phyloP scores from a whole-genome alignment of 495 filamentous ascomycete species.

The Opeltia flavorubescens region DNA sequence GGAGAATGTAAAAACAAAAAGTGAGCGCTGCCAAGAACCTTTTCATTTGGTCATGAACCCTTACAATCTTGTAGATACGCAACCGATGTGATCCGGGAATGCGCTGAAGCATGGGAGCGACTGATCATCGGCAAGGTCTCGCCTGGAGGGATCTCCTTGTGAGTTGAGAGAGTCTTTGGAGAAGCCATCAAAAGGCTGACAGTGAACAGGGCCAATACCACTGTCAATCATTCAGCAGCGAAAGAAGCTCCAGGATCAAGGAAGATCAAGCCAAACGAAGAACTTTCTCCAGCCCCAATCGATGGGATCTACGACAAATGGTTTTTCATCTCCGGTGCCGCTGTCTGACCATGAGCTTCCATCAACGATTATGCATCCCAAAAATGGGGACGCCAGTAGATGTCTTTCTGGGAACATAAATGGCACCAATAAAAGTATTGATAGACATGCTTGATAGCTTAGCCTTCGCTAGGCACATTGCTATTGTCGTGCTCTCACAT shows the following conservation, averaged over 20 bases:
- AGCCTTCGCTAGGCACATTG: too few species aligned
- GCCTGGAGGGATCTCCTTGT: constrained; percentile 68
- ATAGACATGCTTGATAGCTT: too few species aligned
- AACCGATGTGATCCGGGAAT: constrained; percentile 86
- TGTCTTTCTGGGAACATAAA: not conserved
- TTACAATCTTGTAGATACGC: constrained; percentile 52
- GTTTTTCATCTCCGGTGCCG: constrained; percentile 99
- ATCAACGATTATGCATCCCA: not conserved
- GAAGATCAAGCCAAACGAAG: constrained; percentile 37
- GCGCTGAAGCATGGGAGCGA: constrained; percentile 91
- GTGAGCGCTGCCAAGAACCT: constrained; percentile 27
- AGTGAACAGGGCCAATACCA: constrained; percentile 55
- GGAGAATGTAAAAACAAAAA: constrained; percentile 99
- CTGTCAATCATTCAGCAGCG: constrained; percentile 53
- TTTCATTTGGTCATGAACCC: constrained; percentile 3
- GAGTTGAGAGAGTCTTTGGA: constrained; percentile 25
- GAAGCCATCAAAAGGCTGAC: constrained; percentile 17
- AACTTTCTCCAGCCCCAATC: constrained; percentile 72
- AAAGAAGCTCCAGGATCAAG: constrained; percentile 38
- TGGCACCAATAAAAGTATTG: not conserved
- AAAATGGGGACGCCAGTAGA: too few species aligned
- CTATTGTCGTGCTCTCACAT: too few species aligned
- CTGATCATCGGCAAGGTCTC: constrained; percentile 78
- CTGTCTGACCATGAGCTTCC: constrained; percentile 41
- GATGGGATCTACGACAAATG: constrained; percentile 98